Evolutionary conservation across 106 monocot species (phyloP), one percentile per base, ranked within the genome.

Genomic region (Chionographis japonica): DNA sequence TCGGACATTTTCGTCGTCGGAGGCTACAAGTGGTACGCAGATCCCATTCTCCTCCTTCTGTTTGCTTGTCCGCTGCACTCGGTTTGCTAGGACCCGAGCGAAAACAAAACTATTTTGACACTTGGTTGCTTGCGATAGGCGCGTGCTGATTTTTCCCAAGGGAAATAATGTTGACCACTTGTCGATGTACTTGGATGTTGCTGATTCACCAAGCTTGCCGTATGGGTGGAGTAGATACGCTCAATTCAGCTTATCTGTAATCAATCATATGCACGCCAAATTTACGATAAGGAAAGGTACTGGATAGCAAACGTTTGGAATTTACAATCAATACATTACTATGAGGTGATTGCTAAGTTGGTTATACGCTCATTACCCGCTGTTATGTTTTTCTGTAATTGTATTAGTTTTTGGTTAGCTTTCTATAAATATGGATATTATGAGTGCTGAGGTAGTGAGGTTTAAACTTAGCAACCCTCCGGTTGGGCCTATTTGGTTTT

Each of bases 171-270:
- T 85, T 7, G 85, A 88, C 14, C 81, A 85, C 51, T 71, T 85
- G 58, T 88, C 88, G 7, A 88, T 88, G 88, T 88, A 88, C 73
- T 58, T 88, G 61, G 84, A 88, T 69, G 88, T 88, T 68, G 84
- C 88, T 39, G 84, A 88, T 75, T 72, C 84, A 37, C 51, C 75
- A 9, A 70, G 6, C 63, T 65, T 85, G 68, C 88, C 81, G 4
- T 85, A 81, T 78, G 84, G 84, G 19, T 88, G 88, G 88, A 85
- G 72, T 76, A 77, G 88, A 66, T 81, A 67, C 73, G 88, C 88
- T 61, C 88, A 88, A 58, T 88, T 88, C 50, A 81, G 81, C 72
- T 40, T 88, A 17, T 71, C 81, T 60, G 81, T 88, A 63, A 49
- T 85, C 38, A 88, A 88, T 76, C 88, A 88, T 54, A 42, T 78